Evolutionary conservation across 768 basidiomycete genomes (phyloP), one percentile per base, ranked within the genome.

Genomic region (Dendrothele bispora): DNA sequence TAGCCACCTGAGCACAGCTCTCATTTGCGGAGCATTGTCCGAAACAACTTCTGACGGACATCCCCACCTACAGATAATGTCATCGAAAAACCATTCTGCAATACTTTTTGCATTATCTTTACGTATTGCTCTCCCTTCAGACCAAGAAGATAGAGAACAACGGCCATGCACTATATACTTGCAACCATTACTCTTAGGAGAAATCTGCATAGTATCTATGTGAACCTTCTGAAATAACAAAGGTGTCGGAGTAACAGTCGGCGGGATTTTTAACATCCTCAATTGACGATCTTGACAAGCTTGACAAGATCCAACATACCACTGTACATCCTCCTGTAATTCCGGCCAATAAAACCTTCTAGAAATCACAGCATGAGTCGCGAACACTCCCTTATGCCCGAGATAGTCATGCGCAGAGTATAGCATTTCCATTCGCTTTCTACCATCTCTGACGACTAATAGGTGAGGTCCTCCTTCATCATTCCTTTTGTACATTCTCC

Each of bases 221-320:
- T 69, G 60, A n/a, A 59, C 46, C 12, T 44, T 55, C n/a, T 49
- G 46, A 43, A 72, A 66, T 10, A 69, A 18, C 6, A 55, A 56
- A n/a, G 52, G 55, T 0, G 64, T 61, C 3, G 44, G 40, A 0
- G 66, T 47, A 12, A 66, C 49, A 4, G 55, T 54, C 7, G 68
- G 64, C 10, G 62, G 67, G 4, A 66, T 57, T n/a, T n/a, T n/a
- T n/a, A n/a, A n/a, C n/a, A n/a, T n/a, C n/a, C n/a, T n/a, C n/a
- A n/a, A n/a, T 7, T 21, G 61, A 45, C 3, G 51, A 51, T 29
- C 41, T 43, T 72, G 67, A 49, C 68, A 70, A 5, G 58, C 30
- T 41, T 65, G 64, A 34, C 70, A 69, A 11, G 62, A 62, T 15
- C 58, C 54, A 8, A 69, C 28, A 38, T 57, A 69, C 64, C 66